phyloP scores from a whole-genome alignment of 78 protist genomes.

The Tieghemostelium lacteum region DNA sequence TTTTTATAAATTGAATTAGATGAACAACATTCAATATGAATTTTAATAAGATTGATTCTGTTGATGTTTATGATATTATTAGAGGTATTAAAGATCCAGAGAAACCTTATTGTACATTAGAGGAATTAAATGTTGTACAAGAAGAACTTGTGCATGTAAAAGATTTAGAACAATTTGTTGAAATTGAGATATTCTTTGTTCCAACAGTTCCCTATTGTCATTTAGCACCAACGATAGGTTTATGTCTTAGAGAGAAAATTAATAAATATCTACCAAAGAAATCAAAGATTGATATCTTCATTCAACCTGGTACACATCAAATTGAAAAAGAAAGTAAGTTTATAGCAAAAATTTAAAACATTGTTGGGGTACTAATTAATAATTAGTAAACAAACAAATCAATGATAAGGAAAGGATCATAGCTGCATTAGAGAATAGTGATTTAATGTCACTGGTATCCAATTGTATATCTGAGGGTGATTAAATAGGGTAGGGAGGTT shows the following conservation, averaged over 20 bases:
- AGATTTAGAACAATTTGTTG: conserved; percentile 17
- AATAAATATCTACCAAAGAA: conserved; percentile 32
- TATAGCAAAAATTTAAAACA: no score
- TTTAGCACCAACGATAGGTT: conserved; percentile 74
- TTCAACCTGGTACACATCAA: conserved; percentile 75
- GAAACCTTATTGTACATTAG: conserved; percentile 73
- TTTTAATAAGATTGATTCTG: neutral
- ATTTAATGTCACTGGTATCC: conserved; percentile 34
- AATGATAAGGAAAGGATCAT: conserved; percentile 92
- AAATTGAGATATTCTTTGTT: conserved; percentile 22
- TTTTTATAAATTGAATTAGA: neutral
- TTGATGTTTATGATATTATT: conserved; percentile 25
- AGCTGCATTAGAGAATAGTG: conserved; percentile 91
- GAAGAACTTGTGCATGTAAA: conserved; percentile 52
- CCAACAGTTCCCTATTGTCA: conserved; percentile 84
- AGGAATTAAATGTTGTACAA: conserved; percentile 71
- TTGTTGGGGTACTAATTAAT: neutral
- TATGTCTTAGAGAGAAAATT: conserved; percentile 72
- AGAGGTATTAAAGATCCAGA: conserved; percentile 76
- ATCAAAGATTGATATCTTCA: conserved; percentile 54
- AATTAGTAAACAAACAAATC: conserved; percentile 86
- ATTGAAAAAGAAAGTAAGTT: conserved; percentile 63
- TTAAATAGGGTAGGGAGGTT: no score
- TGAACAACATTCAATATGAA: neutral
- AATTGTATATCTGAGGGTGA: conserved; percentile 77